A percentile compares a stretch with the other conserved stretches of the same genome.
Conservation (phyloP, 306 rosid genomes). For the Vigna unguiculata region DNA sequence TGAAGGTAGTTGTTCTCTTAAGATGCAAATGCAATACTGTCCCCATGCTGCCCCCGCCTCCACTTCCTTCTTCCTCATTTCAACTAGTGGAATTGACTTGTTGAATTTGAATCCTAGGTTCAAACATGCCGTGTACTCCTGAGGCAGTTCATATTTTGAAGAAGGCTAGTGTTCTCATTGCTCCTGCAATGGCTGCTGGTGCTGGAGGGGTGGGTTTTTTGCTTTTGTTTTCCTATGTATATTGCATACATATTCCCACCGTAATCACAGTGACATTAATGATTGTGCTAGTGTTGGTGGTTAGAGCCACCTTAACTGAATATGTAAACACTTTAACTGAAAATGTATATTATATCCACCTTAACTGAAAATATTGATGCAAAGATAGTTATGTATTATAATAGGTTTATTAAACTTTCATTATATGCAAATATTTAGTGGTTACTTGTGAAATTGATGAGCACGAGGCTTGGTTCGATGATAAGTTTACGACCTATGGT, state of each 20-base stretch:
- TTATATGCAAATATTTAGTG: conserved; percentile 13
- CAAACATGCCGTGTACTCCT: conserved; percentile 96
- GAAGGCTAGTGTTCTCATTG: conserved; percentile 87
- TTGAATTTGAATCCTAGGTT: conserved; percentile 61
- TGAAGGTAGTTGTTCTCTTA: conserved; percentile 71
- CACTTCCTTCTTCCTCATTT: conserved; percentile 2
- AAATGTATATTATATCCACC: background rate
- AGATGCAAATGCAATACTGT: conserved; percentile 17
- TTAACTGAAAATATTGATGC: conserved; percentile 12
- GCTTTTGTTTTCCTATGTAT: conserved; percentile 42
- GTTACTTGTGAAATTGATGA: background rate
- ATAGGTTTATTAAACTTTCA: background rate
- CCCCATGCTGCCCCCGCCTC: background rate
- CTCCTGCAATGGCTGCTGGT: conserved; percentile 99
- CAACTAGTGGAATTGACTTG: conserved; percentile 38
- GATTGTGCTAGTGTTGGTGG: background rate
- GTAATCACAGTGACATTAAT: conserved; percentile 17
- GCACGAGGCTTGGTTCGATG: background rate
- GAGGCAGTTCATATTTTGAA: conserved; percentile 89
- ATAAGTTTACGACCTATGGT: background rate
- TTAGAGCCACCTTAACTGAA: background rate
- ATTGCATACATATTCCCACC: conserved; percentile 1
- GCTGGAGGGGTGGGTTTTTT: conserved; percentile 93
- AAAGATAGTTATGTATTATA: conserved; percentile 6
- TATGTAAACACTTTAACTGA: too few relatives aligned